Evolutionary conservation across 1,139 yeast species (phyloP).

Genomic region (Sporopachydermia cereana): DNA sequence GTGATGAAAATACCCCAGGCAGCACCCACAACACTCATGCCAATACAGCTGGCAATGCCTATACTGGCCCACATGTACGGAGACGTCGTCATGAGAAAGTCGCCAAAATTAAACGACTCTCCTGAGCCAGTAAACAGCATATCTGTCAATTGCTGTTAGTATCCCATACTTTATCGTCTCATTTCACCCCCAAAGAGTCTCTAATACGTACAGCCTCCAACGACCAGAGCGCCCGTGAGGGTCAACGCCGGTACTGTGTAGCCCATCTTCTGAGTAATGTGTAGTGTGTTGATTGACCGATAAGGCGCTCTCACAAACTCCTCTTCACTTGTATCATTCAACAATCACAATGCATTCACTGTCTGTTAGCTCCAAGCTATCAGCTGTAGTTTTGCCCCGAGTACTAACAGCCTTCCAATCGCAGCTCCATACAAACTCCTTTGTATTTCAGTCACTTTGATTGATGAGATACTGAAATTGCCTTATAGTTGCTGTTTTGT

Average conservation of each 20-base stretch:
- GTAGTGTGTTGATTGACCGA: too few relatives aligned
- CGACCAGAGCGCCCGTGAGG: conserved; percentile 10
- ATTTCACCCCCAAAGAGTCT: background rate
- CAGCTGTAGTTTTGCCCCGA: too few relatives aligned
- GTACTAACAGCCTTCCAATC: too few relatives aligned
- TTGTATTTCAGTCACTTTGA: too few relatives aligned
- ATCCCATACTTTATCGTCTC: conserved; percentile 12
- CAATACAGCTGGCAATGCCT: conserved; percentile 90
- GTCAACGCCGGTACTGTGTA: background rate
- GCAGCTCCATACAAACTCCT: too few relatives aligned
- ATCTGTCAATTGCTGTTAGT: conserved; percentile 24
- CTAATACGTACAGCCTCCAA: conserved; percentile 21
- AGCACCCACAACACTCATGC: conserved; percentile 92
- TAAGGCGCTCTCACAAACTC: too few relatives aligned
- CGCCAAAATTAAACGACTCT: conserved; percentile 81
- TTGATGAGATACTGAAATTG: too few relatives aligned
- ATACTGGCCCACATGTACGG: conserved; percentile 96
- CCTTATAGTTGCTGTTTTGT: too few relatives aligned
- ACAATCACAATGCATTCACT: too few relatives aligned
- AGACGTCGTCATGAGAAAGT: conserved; percentile 71
- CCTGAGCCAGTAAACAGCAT: conserved; percentile 90
- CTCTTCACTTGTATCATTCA: too few relatives aligned
- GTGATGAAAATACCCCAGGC: conserved; percentile 99
- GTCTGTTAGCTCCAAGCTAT: too few relatives aligned
- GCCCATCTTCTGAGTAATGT: conserved; percentile 5